Base-by-base conservation (phyloP, 768 basidiomycete genomes). In the Suillus sp. region DNA sequence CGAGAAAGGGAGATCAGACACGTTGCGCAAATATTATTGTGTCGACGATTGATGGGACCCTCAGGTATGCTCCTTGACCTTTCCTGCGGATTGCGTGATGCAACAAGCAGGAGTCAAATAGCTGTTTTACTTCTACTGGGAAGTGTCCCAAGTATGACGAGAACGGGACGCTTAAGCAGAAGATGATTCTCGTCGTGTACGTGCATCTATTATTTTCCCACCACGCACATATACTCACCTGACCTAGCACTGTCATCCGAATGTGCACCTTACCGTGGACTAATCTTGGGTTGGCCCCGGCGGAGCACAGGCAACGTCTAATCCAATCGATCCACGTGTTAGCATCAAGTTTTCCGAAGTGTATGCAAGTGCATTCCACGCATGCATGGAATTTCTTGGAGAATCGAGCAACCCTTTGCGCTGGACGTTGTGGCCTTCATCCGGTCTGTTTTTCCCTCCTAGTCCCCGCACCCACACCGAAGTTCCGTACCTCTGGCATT, bases 131-230 rank as follows among this genome's bases (percentile, higher is more conserved):
- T 42, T 42, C 18, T 42, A 9, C 18, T 95, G 93, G 93, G 94
- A 99, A 79, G 92, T 99, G 25, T 99, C 96, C 96, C 10, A 98
- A 98, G 77, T 90, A 96, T 66, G 96, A 99, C 70, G 96, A 99
- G 71, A 89, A 86, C 67, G 96, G 96, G 57, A 99, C 98, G 79
- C 78, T 99, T 68, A 98, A 96, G 84, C 97, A 99, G 18, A 8
- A 42, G 81, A 99, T 99, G 96, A 99, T 98, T 73, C 86, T 99
- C 59, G 96, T 99, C 37, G 95, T 96, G 94, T 96, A 76, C 74
- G 93, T 86, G 20, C 58, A 42, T 37, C 37, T 32, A 51, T 62
- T 67, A 40, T n/a, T 22, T 25, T 57, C 22, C 30, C 57, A 58
- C 50, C 38, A 54, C 70, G 38, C 64, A 65, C 59, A 65, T 60